A percentile compares a stretch with the other conserved stretches of the same genome.
Conservation (phyloP, 176 grass and related monocot genomes). For the Saccharum spontaneum region DNA sequence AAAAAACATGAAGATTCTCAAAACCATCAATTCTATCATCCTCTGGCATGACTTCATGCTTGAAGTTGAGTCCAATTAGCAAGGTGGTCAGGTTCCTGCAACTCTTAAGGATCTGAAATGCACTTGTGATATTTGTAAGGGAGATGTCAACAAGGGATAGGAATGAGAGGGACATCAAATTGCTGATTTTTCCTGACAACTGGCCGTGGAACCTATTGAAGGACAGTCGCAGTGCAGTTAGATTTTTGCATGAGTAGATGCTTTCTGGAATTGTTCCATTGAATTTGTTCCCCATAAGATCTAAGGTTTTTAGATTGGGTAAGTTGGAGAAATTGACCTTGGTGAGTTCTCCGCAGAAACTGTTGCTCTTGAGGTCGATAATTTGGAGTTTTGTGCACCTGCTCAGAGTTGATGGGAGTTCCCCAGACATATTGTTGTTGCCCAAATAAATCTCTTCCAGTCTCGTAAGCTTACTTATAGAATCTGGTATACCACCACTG, state of each 20-base stretch:
- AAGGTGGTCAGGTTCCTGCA: slow-evolving; percentile 39
- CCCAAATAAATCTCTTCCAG: slow-evolving; percentile 34
- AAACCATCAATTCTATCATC: slow-evolving; percentile 9
- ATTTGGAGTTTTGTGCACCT: slow-evolving; percentile 32
- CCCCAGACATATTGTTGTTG: slow-evolving; percentile 31
- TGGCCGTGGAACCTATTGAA: background rate
- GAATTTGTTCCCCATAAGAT: slow-evolving; percentile 38
- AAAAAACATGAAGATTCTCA: slow-evolving; percentile 42
- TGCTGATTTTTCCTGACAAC: slow-evolving; percentile 28
- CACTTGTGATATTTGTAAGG: slow-evolving; percentile 33
- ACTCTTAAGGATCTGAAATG: slow-evolving; percentile 36
- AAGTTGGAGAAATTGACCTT: slow-evolving; percentile 47
- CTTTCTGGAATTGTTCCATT: slow-evolving; percentile 44
- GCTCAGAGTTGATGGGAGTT: slow-evolving; percentile 35
- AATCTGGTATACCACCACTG: slow-evolving; percentile 21
- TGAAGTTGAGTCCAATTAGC: slow-evolving; percentile 34
- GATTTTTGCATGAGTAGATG: slow-evolving; percentile 47
- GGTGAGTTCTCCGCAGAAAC: slow-evolving; percentile 32
- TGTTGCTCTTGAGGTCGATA: slow-evolving; percentile 46
- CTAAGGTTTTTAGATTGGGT: slow-evolving; percentile 33
- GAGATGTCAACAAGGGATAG: slow-evolving; percentile 29
- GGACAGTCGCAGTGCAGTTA: slow-evolving; percentile 41
- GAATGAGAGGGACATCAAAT: slow-evolving; percentile 34
- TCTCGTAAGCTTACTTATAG: slow-evolving; percentile 36
- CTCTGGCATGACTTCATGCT: slow-evolving; percentile 29